Evolutionary conservation across 306 rosid species (phyloP).

Genomic region (Castanospermum australe): DNA sequence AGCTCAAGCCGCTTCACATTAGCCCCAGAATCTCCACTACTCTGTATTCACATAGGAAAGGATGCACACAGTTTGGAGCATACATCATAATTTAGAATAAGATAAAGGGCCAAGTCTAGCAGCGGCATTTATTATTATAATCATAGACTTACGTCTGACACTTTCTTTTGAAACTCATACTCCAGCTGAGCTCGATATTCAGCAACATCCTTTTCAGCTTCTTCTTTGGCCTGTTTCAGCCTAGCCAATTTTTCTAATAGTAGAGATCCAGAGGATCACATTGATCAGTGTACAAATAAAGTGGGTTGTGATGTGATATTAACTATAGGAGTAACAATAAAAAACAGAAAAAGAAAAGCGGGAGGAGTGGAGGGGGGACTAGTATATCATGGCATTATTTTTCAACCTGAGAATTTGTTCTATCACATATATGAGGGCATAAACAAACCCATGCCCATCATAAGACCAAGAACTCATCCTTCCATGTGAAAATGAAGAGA

Average conservation of each 20-base stretch:
- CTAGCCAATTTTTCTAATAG: conserved; percentile 77
- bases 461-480: background rate
- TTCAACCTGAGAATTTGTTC: background rate
- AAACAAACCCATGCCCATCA: background rate
- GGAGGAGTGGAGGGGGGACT: background rate
- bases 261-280: conserved; percentile 9
- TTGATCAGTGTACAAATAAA: conserved; percentile 15
- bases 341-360: background rate
- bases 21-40: conserved; percentile 96
- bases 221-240: conserved; percentile 94
- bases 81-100: background rate
- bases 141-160: conserved; percentile 53
- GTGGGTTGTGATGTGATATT: background rate
- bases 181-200: conserved; percentile 83
- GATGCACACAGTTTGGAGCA: conserved; percentile 2
- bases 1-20: conserved; percentile 89
- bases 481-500: background rate
- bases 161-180: conserved; percentile 74
- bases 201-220: conserved; percentile 84
- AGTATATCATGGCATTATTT: background rate
- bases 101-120: background rate
- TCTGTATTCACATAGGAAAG: conserved; percentile 41
- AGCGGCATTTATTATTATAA: background rate
- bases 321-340: background rate
- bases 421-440: background rate